A percentile compares a stretch with the other conserved stretches of the same genome.
Conservation (phyloP, 768 basidiomycete species). For the Leccinum aurantiacum region DNA sequence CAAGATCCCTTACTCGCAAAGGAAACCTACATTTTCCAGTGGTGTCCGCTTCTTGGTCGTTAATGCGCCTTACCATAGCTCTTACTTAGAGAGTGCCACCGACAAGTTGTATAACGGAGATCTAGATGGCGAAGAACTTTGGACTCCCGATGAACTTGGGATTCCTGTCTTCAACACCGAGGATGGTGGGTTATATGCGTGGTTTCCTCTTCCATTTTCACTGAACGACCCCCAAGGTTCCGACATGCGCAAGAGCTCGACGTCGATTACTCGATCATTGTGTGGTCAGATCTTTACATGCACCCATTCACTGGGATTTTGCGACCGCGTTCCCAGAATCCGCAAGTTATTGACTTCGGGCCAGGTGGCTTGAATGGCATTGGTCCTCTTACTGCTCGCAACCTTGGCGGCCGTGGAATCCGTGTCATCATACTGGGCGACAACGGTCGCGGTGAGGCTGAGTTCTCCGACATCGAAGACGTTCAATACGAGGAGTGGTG, state of each 20-base stretch:
- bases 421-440: constrained; percentile 87
- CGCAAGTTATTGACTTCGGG: constrained; percentile 94
- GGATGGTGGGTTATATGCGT: constrained; percentile 58
- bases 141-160: constrained; percentile 61
- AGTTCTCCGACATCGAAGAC: constrained; percentile 67
- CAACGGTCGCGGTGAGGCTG: constrained; percentile 85
- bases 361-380: constrained; percentile 94
- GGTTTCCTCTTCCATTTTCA: constrained; percentile 20
- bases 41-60: too few relatives aligned
- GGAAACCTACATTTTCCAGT: constrained; percentile 50
- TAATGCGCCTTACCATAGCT: constrained; percentile 69
- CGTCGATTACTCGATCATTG: constrained; percentile 81
- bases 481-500: constrained; percentile 86
- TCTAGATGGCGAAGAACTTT: constrained; percentile 74
- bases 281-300: constrained; percentile 91
- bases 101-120: constrained; percentile 77
- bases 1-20: constrained; percentile 42
- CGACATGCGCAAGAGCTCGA: constrained; percentile 67
- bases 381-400: constrained; percentile 79
- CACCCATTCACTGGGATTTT: constrained; percentile 89
- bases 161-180: constrained; percentile 94
- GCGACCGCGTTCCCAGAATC: constrained; percentile 87
- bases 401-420: constrained; percentile 86
- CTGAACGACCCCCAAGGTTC: constrained; percentile 52
- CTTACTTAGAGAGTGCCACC: constrained; percentile 71